Percentiles rank a stretch among this genome's conserved stretches.
Conservation (phyloP, 768 basidiomycete genomes). For the Suillus cothurnatus region DNA sequence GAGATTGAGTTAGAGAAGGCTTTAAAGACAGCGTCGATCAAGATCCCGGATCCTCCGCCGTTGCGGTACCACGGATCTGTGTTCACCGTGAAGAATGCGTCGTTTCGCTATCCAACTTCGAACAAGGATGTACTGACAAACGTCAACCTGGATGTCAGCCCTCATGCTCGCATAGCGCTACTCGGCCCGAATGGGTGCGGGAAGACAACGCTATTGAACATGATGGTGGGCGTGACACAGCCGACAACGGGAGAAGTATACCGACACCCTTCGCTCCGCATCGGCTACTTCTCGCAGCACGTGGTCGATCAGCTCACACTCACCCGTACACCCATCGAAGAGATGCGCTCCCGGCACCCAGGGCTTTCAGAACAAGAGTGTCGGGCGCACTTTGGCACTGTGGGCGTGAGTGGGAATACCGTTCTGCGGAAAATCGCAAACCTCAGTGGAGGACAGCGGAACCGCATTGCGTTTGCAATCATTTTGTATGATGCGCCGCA, state of each 20-base stretch:
- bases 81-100: conserved; percentile 33
- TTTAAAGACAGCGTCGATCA: conserved; percentile 30
- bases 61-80: conserved; percentile 38
- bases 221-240: conserved; percentile 41
- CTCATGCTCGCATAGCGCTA: conserved; percentile 41
- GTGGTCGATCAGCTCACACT: conserved; percentile 52
- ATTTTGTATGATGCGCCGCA: conserved; percentile 55
- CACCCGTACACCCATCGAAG: conserved; percentile 24
- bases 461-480: conserved; percentile 56
- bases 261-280: conserved; percentile 52
- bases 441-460: conserved; percentile 18
- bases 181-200: conserved; percentile 36
- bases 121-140: conserved; percentile 29
- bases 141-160: conserved; percentile 41
- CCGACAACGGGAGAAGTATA: conserved; percentile 50
- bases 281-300: conserved; percentile 67
- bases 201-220: conserved; percentile 58
- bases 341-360: conserved; percentile 28
- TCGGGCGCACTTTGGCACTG: conserved; percentile 19
- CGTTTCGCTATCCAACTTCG: conserved; percentile 35
- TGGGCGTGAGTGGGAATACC: conserved; percentile 14
- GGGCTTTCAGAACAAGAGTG: conserved; percentile 35
- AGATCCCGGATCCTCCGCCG: conserved; percentile 32
- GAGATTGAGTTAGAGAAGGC: conserved; percentile 40
- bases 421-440: conserved; percentile 25